phyloP scores from a whole-genome alignment of 495 filamentous ascomycete species.

The Pyronema domesticum region DNA sequence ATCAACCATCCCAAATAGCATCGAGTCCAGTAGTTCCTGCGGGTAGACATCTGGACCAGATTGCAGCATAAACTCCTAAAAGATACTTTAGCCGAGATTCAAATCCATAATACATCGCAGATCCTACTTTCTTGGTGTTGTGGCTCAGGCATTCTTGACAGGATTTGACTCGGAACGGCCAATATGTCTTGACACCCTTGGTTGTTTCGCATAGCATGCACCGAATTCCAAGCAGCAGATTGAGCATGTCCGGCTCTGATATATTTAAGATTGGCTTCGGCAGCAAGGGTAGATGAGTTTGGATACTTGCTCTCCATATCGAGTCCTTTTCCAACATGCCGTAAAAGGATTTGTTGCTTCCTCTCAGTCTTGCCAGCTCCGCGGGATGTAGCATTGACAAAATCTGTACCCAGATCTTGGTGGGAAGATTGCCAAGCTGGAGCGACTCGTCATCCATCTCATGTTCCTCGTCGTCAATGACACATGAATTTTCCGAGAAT shows the following conservation, averaged over 20 bases:
- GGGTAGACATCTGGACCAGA: constrained; percentile 37
- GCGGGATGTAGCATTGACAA: constrained; percentile 10
- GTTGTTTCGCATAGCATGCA: constrained; percentile 32
- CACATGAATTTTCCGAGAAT: constrained; percentile 2
- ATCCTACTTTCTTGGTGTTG: constrained; percentile 24
- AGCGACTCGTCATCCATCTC: neutral
- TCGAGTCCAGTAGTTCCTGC: constrained; percentile 38
- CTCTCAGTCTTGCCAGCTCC: constrained; percentile 13
- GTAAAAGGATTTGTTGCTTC: constrained; percentile 14
- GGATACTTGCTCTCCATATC: constrained; percentile 33
- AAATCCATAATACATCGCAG: neutral
- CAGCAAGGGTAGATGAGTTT: constrained; percentile 27
- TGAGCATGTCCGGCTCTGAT: constrained; percentile 34
- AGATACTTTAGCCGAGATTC: constrained; percentile 1
- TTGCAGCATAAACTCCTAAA: constrained; percentile 47
- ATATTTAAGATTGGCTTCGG: constrained; percentile 31
- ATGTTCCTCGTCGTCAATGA: neutral
- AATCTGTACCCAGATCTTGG: constrained; percentile 11
- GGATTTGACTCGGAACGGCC: constrained; percentile 44
- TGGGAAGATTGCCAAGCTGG: constrained; percentile 4
- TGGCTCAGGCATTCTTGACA: constrained; percentile 45
- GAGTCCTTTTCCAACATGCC: constrained; percentile 26
- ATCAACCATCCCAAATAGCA: constrained; percentile 48
- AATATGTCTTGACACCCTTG: constrained; percentile 24
- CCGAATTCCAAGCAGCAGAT: constrained; percentile 26